Percentiles rank a stretch among this genome's conserved stretches.
phyloP scores from a whole-genome alignment of 208 protist genomes.

The Pavlovales sp. region DNA sequence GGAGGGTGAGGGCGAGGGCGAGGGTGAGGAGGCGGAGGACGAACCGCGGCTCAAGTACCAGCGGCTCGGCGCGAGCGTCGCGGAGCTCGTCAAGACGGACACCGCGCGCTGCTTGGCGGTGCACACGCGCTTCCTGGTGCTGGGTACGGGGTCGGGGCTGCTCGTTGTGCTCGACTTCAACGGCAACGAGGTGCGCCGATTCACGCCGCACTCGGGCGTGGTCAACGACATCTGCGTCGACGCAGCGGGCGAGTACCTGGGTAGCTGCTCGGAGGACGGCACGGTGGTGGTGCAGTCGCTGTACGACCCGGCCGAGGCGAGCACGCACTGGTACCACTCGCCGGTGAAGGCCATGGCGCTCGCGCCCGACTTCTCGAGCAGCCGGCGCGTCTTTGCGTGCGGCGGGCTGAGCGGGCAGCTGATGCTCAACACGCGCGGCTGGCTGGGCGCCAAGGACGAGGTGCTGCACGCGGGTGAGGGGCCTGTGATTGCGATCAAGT shows the following conservation, averaged over 20 bases:
- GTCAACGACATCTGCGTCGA: slow-evolving; percentile 71
- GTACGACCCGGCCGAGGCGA: background rate
- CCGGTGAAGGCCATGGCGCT: slow-evolving; percentile 65
- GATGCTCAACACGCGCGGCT: slow-evolving; percentile 60
- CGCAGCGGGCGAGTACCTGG: slow-evolving; percentile 69
- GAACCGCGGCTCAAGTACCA: slow-evolving; percentile 57
- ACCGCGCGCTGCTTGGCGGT: slow-evolving; percentile 43
- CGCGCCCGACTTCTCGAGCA: slow-evolving; percentile 65
- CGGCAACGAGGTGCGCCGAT: slow-evolving; percentile 67
- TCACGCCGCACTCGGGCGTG: slow-evolving; percentile 57
- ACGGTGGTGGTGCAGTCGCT: slow-evolving; percentile 23
- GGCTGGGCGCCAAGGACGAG: slow-evolving; percentile 59
- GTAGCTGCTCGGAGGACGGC: slow-evolving; percentile 71
- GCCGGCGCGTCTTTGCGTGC: slow-evolving; percentile 57
- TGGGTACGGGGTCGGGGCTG: slow-evolving; percentile 69
- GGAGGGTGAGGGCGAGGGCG: too few relatives aligned
- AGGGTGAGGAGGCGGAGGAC: slow-evolving; percentile 8
- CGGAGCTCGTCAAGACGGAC: slow-evolving; percentile 45
- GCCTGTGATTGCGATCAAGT: slow-evolving; percentile 64
- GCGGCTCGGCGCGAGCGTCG: slow-evolving; percentile 43
- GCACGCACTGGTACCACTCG: slow-evolving; percentile 9
- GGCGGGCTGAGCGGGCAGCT: slow-evolving; percentile 70
- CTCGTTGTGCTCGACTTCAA: slow-evolving; percentile 70
- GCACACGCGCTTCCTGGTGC: slow-evolving; percentile 49
- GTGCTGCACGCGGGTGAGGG: slow-evolving; percentile 71